Conservation (phyloP, 768 basidiomycete species). For the Suillus cothurnatus region DNA sequence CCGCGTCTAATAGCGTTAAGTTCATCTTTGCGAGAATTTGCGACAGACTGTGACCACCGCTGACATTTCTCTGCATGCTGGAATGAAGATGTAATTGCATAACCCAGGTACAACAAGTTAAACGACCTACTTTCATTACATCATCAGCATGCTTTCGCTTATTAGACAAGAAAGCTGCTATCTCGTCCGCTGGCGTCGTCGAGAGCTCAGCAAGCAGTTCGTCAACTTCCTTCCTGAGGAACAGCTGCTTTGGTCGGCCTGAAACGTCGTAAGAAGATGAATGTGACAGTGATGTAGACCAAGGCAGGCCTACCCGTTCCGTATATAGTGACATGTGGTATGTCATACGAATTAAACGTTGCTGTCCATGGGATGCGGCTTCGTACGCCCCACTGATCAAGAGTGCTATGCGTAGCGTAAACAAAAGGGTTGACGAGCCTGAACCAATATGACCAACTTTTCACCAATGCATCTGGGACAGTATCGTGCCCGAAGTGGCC, state of each 20-base stretch:
- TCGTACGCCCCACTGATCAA: not conserved
- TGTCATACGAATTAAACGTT: not conserved
- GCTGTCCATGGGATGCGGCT: not conserved
- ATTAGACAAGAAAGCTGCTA: not conserved
- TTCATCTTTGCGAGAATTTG: slow-evolving; percentile 5
- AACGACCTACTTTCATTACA: not conserved
- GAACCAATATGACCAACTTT: not conserved
- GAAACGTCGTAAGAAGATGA: not conserved
- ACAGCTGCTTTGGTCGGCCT: not conserved
- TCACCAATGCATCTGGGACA: not conserved
- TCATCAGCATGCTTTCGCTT: not conserved
- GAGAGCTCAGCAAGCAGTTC: not conserved
- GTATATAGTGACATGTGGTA: not conserved
- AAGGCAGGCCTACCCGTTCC: not conserved
- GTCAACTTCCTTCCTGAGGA: not conserved
- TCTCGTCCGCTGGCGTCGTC: not conserved
- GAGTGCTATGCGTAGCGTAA: not conserved
- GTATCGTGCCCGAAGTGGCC: slow-evolving; percentile 5
- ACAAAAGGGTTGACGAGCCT: not conserved
- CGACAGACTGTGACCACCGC: not conserved
- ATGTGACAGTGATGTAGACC: not conserved
- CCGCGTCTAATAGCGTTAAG: not conserved
- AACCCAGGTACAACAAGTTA: not conserved
- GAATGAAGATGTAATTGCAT: not conserved
- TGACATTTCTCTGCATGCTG: slow-evolving; percentile 1